phyloP scores from a whole-genome alignment of 2,329 filamentous ascomycete species.

The Cladophialophora psammophila region DNA sequence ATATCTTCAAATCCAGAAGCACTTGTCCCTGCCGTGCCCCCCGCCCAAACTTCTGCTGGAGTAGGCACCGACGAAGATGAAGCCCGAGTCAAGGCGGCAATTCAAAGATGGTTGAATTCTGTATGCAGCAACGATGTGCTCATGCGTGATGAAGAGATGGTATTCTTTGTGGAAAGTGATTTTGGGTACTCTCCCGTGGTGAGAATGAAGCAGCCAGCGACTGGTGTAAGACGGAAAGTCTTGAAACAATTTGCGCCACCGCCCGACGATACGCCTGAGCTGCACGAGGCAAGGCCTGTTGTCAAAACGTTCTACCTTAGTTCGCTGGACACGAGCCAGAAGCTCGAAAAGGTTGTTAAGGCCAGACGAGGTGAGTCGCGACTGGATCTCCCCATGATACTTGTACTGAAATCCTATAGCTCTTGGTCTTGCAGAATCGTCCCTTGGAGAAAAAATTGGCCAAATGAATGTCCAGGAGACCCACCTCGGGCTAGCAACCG shows the following conservation, averaged over 20 bases:
- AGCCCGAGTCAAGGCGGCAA: slow-evolving; percentile 79
- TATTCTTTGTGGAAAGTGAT: slow-evolving; percentile 98
- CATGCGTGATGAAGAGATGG: slow-evolving; percentile 95
- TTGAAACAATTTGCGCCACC: slow-evolving; percentile 98
- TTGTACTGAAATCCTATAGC: slow-evolving; percentile 59
- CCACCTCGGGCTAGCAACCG: slow-evolving; percentile 84
- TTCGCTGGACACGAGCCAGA: slow-evolving; percentile 96
- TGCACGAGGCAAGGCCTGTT: slow-evolving; percentile 84
- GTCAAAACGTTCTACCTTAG: slow-evolving; percentile 97
- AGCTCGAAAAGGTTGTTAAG: slow-evolving; percentile 93
- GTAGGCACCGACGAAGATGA: slow-evolving; percentile 97
- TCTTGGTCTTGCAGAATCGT: slow-evolving; percentile 87
- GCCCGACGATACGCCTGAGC: slow-evolving; percentile 93
- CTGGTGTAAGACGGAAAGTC: slow-evolving; percentile 91
- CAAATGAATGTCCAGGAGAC: slow-evolving; percentile 89
- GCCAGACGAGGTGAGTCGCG: slow-evolving; percentile 76
- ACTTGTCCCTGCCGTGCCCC: slow-evolving; percentile 90
- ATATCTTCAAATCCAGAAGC: slow-evolving; percentile 98
- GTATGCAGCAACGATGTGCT: slow-evolving; percentile 91
- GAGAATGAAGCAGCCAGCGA: slow-evolving; percentile 94
- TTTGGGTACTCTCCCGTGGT: slow-evolving; percentile 97
- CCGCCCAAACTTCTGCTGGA: slow-evolving; percentile 91
- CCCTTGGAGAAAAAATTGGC: slow-evolving; percentile 89
- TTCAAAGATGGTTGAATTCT: slow-evolving; percentile 95
- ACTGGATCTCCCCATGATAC: slow-evolving; percentile 1